Percentiles rank a stretch among this genome's conserved stretches.
Conservation (phyloP, 1,139 yeast species). For the Geotrichum reessii region DNA sequence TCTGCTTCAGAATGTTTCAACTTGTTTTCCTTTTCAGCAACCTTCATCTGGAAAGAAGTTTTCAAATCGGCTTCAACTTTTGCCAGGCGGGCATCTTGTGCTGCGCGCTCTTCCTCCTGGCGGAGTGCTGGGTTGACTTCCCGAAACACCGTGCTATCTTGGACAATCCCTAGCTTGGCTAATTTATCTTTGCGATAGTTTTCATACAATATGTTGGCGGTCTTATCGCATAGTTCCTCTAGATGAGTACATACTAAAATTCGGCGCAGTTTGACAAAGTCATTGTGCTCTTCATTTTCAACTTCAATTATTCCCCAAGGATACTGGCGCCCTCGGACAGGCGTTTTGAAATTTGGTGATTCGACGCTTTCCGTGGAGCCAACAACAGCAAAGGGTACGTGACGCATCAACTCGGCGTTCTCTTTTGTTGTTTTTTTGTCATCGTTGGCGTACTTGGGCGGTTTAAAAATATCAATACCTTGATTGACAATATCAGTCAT, state of each 20-base stretch:
- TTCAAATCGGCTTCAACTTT: conserved; percentile 97
- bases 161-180: conserved; percentile 77
- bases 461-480: conserved; percentile 72
- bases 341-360: conserved; percentile 61
- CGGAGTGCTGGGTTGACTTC: conserved; percentile 91
- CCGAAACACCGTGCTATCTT: conserved; percentile 84
- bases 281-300: conserved; percentile 91
- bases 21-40: conserved; percentile 93
- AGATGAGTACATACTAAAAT: conserved; percentile 81
- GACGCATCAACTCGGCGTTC: conserved; percentile 49
- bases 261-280: conserved; percentile 85
- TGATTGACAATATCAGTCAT: conserved; percentile 71
- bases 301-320: conserved; percentile 99
- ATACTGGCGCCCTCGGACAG: conserved; percentile 86
- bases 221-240: conserved; percentile 90
- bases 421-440: conserved; percentile 71
- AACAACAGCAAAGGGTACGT: conserved; percentile 80
- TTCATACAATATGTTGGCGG: conserved; percentile 74
- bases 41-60: conserved; percentile 93
- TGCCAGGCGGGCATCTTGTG: conserved; percentile 89
- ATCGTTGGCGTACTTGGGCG: conserved; percentile 74
- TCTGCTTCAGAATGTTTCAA: conserved; percentile 97
- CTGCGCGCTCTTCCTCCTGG: conserved; percentile 88
- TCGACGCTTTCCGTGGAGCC: conserved; percentile 79
- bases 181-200: conserved; percentile 84